A percentile compares a stretch with the other conserved stretches of the same genome.
These are phyloP conservation scores for Aspergillus neoniger DNA, from an alignment of 2,329 filamentous ascomycete species.

Conservation along the genomic window DNA sequence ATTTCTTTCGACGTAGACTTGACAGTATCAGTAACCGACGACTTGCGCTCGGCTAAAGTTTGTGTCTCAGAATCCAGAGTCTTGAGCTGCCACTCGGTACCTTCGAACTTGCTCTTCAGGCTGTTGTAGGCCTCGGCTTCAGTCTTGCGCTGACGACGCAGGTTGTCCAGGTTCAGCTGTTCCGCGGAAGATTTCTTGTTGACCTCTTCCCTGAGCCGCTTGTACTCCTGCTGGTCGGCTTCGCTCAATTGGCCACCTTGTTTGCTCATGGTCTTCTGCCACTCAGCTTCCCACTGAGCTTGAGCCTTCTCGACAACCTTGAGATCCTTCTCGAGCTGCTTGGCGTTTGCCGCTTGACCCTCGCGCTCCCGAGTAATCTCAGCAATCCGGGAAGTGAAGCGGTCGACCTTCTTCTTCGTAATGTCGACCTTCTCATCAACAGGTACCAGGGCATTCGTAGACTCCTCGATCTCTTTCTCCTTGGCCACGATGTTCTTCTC, in stretches of 20 bases:
- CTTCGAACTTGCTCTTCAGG: slow-evolving; percentile 83
- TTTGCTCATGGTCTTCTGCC: slow-evolving; percentile 79
- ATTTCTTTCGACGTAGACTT: slow-evolving; percentile 76
- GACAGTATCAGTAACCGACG: slow-evolving; percentile 62
- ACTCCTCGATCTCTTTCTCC: slow-evolving; percentile 83
- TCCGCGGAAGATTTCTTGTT: slow-evolving; percentile 79
- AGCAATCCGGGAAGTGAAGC: slow-evolving; percentile 67
- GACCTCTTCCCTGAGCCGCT: slow-evolving; percentile 78
- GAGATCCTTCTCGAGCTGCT: slow-evolving; percentile 78
- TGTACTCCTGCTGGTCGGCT: slow-evolving; percentile 86
- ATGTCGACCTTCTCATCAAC: slow-evolving; percentile 90
- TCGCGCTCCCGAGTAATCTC: slow-evolving; percentile 76
- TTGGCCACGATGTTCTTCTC: slow-evolving; percentile 83
- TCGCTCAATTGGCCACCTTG: slow-evolving; percentile 85
- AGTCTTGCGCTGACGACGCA: slow-evolving; percentile 85
- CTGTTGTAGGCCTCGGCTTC: slow-evolving; percentile 90
- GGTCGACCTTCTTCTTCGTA: slow-evolving; percentile 69
- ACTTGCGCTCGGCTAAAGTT: slow-evolving; percentile 68
- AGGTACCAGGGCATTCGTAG: slow-evolving; percentile 81
- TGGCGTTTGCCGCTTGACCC: slow-evolving; percentile 66
- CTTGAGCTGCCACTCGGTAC: slow-evolving; percentile 69
- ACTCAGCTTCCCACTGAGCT: slow-evolving; percentile 83
- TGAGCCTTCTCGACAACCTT: slow-evolving; percentile 86
- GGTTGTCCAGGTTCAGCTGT: slow-evolving; percentile 78
- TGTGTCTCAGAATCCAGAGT: slow-evolving; percentile 72